Evolutionary conservation across 2,329 filamentous ascomycete species (phyloP), one percentile per base, ranked within the genome.

Genomic region (Colletotrichum falcatum): DNA sequence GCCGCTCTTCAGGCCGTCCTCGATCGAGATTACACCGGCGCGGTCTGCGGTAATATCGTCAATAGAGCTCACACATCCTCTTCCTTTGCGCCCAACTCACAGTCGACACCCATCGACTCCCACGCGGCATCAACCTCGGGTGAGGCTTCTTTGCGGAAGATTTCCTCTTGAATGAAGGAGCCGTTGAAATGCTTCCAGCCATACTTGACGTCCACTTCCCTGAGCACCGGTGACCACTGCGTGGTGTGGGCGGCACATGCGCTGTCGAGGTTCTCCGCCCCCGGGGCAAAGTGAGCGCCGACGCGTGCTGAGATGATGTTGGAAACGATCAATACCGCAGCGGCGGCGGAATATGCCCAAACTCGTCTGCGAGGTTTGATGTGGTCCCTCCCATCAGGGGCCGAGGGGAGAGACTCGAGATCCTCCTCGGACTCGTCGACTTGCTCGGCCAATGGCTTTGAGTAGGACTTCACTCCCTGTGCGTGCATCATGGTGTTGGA

Each of bases 111-210:
- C 0, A 81, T 70, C 9, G 75, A 78, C 18, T 79, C 82, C 88
- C 89, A 91, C 0, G 88, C 88, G 4, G 81, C 82, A 70, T 91
- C 89, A 0, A 89, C 87, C 61, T 87, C 85, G 0, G 85, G 83
- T 0, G 84, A 81, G 1, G 82, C 85, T 16, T 81, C 76, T 67
- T 83, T 80, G 1, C 88, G 84, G 74, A 86, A 91, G 20, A 86
- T 77, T 33, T 85, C 86, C 73, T 88, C 84, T 0, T 87, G 79
- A 65, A 89, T 74, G 26, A 91, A 87, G 0, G 85, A 85, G 0
- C 88, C 88, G 71, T 91, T 88, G 77, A 89, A 91, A 2, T 73
- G 73, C 61, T 82, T 76, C 18, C 67, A 59, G 2, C 66, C 33
- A 63, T 83, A 82, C 18, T 73, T 74, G 48, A 82, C 74, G 18